Percentiles rank a stretch among this genome's conserved stretches.
Evolutionary conservation across 2,329 filamentous ascomycete species (phyloP).

Genomic region (Beauveria australis): DNA sequence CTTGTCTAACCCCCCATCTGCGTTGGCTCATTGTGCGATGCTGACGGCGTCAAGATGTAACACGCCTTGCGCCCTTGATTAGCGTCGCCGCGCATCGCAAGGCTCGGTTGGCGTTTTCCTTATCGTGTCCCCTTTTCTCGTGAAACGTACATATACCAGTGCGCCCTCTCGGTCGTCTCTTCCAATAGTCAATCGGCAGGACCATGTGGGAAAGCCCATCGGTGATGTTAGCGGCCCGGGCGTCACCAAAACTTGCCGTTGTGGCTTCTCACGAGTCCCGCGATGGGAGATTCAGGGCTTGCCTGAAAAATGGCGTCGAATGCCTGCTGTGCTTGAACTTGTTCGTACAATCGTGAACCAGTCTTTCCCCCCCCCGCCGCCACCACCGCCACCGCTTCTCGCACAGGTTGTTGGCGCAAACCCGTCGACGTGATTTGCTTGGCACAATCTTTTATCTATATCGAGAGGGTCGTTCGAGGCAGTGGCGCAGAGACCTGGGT

Average conservation of each 20-base stretch:
- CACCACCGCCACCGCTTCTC: slow-evolving; percentile 10
- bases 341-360: not conserved
- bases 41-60: not conserved
- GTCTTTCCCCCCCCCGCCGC: not conserved
- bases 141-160: not conserved
- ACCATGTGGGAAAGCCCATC: not conserved
- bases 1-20: not conserved
- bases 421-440: not conserved
- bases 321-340: not conserved
- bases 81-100: slow-evolving; percentile 1
- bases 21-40: not conserved
- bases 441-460: not conserved
- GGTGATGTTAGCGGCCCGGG: not conserved
- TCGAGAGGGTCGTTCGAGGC: not conserved
- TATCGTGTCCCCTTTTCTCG: not conserved
- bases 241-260: not conserved
- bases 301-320: not conserved
- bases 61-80: not conserved
- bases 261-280: not conserved
- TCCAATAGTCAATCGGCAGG: not conserved
- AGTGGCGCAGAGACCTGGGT: not conserved
- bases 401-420: not conserved
- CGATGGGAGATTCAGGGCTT: too few relatives aligned
- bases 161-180: not conserved
- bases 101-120: not conserved